Percentiles rank a stretch among this genome's conserved stretches.
Conservation (phyloP, 331 rosid genomes). For the Quercus phellos region DNA sequence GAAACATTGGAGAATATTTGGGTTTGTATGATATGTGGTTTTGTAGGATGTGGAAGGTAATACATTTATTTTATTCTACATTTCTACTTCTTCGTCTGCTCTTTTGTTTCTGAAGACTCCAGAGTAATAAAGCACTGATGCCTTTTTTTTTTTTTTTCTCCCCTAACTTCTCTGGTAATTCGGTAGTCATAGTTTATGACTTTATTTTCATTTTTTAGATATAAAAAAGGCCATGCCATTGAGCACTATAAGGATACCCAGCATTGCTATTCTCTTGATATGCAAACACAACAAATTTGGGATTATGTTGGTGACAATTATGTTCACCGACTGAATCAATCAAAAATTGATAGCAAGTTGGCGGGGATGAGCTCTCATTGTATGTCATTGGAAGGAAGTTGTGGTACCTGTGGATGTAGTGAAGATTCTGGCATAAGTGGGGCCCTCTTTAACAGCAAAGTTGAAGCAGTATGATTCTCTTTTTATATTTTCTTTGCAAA, state of each 20-base stretch:
- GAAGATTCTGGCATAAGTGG: slow-evolving; percentile 73
- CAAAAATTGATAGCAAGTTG: slow-evolving; percentile 72
- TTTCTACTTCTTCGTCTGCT: slow-evolving; percentile 19
- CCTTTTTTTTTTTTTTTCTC: not conserved
- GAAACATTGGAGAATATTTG: slow-evolving; percentile 80
- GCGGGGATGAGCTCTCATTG: slow-evolving; percentile 49
- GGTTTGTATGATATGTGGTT: slow-evolving; percentile 91
- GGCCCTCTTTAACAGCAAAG: slow-evolving; percentile 85
- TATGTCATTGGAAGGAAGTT: slow-evolving; percentile 58
- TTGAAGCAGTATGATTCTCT: slow-evolving; percentile 62
- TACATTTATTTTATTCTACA: slow-evolving; percentile 2
- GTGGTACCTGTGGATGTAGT: slow-evolving; percentile 53
- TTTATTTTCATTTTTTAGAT: slow-evolving; percentile 37
- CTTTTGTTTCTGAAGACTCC: slow-evolving; percentile 7
- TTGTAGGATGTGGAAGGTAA: slow-evolving; percentile 97
- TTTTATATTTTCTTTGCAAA: not conserved
- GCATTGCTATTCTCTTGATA: slow-evolving; percentile 93
- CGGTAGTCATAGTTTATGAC: not conserved
- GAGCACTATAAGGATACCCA: slow-evolving; percentile 76
- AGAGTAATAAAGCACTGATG: slow-evolving; percentile 2
- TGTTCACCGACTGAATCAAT: slow-evolving; percentile 86
- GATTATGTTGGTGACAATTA: slow-evolving; percentile 85
- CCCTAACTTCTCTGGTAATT: not conserved
- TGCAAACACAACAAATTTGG: slow-evolving; percentile 87
- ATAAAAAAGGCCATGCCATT: slow-evolving; percentile 91